Base-by-base conservation (phyloP, 2,329 filamentous ascomycete genomes). In the Cercospora zeae-maydis region DNA sequence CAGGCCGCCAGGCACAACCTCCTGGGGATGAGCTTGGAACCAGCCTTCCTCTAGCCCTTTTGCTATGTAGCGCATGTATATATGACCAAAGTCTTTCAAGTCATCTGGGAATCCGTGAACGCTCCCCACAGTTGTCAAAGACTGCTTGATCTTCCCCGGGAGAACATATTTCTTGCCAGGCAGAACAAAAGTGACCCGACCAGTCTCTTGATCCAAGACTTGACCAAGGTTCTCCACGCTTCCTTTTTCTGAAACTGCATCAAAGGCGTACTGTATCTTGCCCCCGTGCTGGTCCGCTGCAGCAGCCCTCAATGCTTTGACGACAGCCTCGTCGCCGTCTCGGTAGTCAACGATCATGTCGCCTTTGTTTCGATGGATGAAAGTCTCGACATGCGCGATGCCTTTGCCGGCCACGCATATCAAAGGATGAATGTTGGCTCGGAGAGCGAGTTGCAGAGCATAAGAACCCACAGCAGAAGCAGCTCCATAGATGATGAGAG, bases 261-360 rank as follows among this genome's bases (percentile, higher is more conserved):
- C 75, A 66, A 69, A 76, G 7, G 71, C 73, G 60, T 75, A 68
- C 16, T 69, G 39, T 34, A 75, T 64, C 49, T 66, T 58, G 34
- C 69, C 69, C 30, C 63, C 51, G 19, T 64, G 56, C 39, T 58
- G 33, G 4, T 65, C 62, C 5, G 74, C 62, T 2, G 24, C 24
- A 27, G 24, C 24, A 27, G 70, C 67, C 34, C 69, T 64, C 56
- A 76, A 70, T 11, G 66, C 70, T 54, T 70, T 61, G 1, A 74
- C 73, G 19, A 75, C 63, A 6, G 66, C 69, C 13, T 72, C 73
- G 53, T 72, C 61, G 55, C 73, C 74, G 11, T 67, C 55, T 24
- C 86, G 83, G 73, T 88, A 88, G 75, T 88, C 86, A 62, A 88
- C 72, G 21, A 88, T 75, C 0, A 77, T 75, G 69, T 88, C 86